Conservation (phyloP, 257 asterid genomes). For the Scutellaria barbata region DNA sequence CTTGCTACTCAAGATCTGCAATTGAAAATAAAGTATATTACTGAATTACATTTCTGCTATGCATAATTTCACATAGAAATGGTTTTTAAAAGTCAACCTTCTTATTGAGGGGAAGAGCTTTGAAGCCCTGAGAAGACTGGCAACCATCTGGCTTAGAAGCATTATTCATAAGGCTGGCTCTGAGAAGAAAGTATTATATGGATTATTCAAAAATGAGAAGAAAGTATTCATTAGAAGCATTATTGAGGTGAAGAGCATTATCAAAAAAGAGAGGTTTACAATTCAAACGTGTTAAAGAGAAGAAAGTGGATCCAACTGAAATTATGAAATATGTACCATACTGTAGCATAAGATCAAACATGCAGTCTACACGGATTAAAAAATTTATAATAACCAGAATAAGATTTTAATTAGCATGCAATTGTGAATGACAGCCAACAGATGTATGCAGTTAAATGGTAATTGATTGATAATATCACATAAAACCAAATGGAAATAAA, state of each 20-base stretch:
- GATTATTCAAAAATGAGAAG: too few species aligned
- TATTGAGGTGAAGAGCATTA: too few species aligned
- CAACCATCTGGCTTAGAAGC: constrained; percentile 48
- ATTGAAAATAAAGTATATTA: neutral
- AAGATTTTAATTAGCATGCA: neutral
- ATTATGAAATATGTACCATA: constrained; percentile 9
- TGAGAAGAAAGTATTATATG: too few species aligned
- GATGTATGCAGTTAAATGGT: neutral
- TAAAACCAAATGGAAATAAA: constrained; percentile 24
- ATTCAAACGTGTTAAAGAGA: neutral
- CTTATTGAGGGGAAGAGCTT: constrained; percentile 80
- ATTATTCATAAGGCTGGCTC: constrained; percentile 49
- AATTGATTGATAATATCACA: neutral
- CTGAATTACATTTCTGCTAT: neutral
- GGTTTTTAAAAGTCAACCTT: constrained; percentile 51
- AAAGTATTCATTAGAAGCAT: too few species aligned
- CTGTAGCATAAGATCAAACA: neutral
- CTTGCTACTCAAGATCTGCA: constrained; percentile 84
- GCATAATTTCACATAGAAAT: neutral
- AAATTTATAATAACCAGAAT: constrained; percentile 1
- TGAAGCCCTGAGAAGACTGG: constrained; percentile 58
- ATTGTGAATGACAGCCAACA: constrained; percentile 3
- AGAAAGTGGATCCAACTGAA: neutral
- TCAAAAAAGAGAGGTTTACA: constrained; percentile 34
- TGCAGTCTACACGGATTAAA: neutral